These are phyloP conservation scores for Cynara cardunculus DNA, from an alignment of 129 eudicot genomes.

Conservation along the genomic window DNA sequence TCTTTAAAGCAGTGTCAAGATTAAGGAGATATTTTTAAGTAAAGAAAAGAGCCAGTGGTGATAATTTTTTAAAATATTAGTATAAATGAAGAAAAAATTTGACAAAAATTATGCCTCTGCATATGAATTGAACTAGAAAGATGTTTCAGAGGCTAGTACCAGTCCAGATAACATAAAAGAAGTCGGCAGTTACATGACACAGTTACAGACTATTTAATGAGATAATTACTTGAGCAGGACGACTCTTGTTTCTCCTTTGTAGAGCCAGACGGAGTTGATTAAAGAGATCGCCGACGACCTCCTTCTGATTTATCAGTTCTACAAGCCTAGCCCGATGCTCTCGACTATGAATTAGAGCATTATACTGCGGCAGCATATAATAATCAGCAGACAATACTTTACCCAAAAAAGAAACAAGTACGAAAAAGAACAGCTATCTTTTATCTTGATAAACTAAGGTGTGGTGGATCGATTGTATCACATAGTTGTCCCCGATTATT, in stretches of 20 bases:
- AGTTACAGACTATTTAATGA: not conserved
- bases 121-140: not conserved
- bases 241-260: constrained; percentile 74
- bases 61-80: not conserved
- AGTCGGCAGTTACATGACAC: not conserved
- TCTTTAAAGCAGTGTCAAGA: not conserved
- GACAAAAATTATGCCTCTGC: not conserved
- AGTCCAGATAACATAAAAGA: not conserved
- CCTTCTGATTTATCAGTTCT: constrained; percentile 86
- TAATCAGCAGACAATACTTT: constrained; percentile 9
- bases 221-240: constrained; percentile 87
- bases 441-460: not conserved
- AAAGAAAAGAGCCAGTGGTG: not conserved
- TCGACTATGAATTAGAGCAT: constrained; percentile 70
- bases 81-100: not conserved
- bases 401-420: not conserved
- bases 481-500: not conserved
- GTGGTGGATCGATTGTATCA: not conserved
- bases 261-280: constrained; percentile 96
- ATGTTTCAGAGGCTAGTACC: not conserved
- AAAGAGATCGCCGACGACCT: constrained; percentile 87
- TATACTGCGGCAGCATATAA: constrained; percentile 60
- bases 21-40: not conserved
- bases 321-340: constrained; percentile 67
- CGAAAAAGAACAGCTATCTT: not conserved